A percentile compares a stretch with the other conserved stretches of the same genome.
Evolutionary conservation across 176 grass and related monocot species (phyloP).

Genomic region (Microstegium vimineum): DNA sequence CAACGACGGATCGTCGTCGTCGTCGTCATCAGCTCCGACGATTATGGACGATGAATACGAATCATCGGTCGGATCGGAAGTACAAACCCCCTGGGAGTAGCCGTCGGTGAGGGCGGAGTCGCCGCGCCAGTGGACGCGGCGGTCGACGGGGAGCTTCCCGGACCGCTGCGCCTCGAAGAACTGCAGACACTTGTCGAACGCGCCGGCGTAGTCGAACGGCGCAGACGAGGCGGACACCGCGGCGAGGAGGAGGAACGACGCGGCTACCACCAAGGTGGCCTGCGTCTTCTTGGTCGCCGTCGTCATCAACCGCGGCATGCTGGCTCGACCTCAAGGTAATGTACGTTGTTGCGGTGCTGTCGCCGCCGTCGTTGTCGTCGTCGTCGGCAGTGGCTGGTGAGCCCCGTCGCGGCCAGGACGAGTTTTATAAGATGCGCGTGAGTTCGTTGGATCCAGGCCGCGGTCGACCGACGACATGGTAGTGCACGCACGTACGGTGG

Average conservation of each 20-base stretch:
- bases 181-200: slow-evolving; percentile 75
- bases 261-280: slow-evolving; percentile 12
- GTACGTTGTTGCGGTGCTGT: too few relatives aligned
- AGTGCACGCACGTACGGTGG: background rate
- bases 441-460: background rate
- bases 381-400: background rate
- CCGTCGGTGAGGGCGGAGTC: slow-evolving; percentile 87
- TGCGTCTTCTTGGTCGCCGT: background rate
- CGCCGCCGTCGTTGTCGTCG: background rate
- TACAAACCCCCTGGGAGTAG: slow-evolving; percentile 55
- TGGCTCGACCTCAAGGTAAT: slow-evolving; percentile 35
- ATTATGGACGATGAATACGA: background rate
- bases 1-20: background rate
- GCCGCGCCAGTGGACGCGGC: slow-evolving; percentile 68
- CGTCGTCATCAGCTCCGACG: background rate
- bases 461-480: background rate
- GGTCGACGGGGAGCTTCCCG: slow-evolving; percentile 73
- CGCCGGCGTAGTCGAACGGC: slow-evolving; percentile 56
- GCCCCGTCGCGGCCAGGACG: background rate
- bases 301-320: slow-evolving; percentile 36
- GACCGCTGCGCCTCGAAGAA: slow-evolving; percentile 91
- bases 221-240: background rate
- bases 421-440: slow-evolving; percentile 36
- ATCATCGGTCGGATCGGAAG: background rate
- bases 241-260: slow-evolving; percentile 36